Evolutionary conservation across 73 alveolate genomes (phyloP).

Genomic region (Tetrahymena borealis): DNA sequence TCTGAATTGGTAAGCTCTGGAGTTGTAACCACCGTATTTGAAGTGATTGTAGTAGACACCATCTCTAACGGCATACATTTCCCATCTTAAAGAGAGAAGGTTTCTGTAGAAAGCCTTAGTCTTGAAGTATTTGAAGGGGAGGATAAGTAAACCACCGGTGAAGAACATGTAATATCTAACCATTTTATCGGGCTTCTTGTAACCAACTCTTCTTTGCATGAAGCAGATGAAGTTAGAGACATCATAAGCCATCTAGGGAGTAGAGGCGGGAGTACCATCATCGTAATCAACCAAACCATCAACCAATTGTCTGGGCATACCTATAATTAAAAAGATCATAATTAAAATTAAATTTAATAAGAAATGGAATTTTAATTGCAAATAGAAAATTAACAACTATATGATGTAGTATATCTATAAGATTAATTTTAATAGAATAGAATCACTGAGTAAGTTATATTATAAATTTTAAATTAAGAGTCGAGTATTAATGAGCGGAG

Average conservation of each 20-base stretch:
- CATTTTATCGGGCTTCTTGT: constrained; percentile 29
- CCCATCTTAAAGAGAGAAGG: constrained; percentile 42
- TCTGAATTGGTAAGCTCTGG: constrained; percentile 45
- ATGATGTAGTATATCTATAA: too few species aligned
- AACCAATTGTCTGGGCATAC: constrained; percentile 85
- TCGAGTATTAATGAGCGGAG: too few species aligned
- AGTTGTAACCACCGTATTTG: constrained; percentile 26
- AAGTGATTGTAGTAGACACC: constrained; percentile 47
- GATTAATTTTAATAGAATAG: too few species aligned
- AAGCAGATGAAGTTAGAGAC: constrained; percentile 79
- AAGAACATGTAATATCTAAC: constrained; percentile 44
- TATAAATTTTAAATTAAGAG: too few species aligned
- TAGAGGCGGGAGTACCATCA: constrained; percentile 91
- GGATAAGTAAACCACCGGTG: constrained; percentile 17
- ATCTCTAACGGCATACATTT: constrained; percentile 46
- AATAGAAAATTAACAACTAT: too few species aligned
- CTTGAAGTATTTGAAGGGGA: constrained; percentile 37
- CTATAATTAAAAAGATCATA: constrained; percentile 16
- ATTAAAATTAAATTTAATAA: too few species aligned
- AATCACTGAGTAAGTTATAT: too few species aligned
- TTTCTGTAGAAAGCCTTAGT: constrained; percentile 43
- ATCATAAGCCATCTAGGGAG: constrained; percentile 96
- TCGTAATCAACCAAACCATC: constrained; percentile 91
- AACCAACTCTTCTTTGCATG: constrained; percentile 62
- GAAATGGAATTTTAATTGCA: too few species aligned